Evolutionary conservation across 306 rosid species (phyloP), one percentile per base, ranked within the genome.

Genomic region (Chamaecrista fasciculata): DNA sequence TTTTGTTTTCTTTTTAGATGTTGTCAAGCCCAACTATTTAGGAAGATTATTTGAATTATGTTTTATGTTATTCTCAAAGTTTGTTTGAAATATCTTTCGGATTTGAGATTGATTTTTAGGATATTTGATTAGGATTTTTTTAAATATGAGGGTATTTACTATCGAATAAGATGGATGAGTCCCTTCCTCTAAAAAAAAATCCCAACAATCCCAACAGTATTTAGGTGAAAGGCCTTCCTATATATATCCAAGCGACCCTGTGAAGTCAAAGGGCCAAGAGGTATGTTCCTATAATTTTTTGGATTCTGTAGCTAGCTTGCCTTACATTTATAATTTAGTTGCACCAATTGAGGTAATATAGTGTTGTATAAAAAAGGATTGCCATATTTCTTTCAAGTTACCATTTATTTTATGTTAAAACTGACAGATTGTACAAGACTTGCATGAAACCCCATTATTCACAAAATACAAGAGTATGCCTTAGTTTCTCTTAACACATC

Each of bases 401-500:
- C 43, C 37, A 74, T 80, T 28, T 56, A 34, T 75, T 52, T n/a
- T 67, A 20, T 81, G 62, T 56, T 80, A 51, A 57, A 72, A 74
- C 75, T 79, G 83, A 33, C 96, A 94, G 98, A 90, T 90, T 67
- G 86, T 83, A 33, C 97, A 90, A 67, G 96, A 88, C 60, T 24
- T 94, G 75, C 85, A 86, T 78, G 98, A 94, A 90, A 40, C 83
- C 86, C 91, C 18, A 50, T 94, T 47, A 82, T 94, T 76, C 87
- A 90, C 73, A 90, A 86, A 80, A 90, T 90, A 80, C 98, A 94
- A 53, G 96, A 90, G 97, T 94, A 82, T 62, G 87, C 51, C 72
- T 25, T 8, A 37, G 62, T 49, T 76, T 62, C 58, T 68, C 69
- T 68, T 43, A 2, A 5, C 68, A 33, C 24, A 42, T 8, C 18